Evolutionary conservation across 2,329 filamentous ascomycete species (phyloP).

Genomic region (Fusarium neocosmosporiellum): DNA sequence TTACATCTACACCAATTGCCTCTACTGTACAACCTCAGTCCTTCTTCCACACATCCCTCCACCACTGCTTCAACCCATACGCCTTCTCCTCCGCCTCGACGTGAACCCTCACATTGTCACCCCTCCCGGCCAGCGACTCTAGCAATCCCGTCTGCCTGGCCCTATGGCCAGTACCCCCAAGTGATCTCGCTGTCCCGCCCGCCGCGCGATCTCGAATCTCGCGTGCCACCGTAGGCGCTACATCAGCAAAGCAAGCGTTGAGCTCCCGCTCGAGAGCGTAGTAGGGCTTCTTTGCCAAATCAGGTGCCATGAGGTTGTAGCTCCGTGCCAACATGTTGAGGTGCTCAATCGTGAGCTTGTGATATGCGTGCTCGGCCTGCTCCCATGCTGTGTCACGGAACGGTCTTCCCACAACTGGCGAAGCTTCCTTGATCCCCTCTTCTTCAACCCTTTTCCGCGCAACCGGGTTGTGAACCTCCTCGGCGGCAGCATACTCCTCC

Average conservation of each 20-base stretch:
- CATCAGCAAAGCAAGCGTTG: conserved; percentile 82
- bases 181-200: conserved; percentile 50
- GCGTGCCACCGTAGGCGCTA: conserved; percentile 79
- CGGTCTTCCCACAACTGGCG: conserved; percentile 56
- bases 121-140: conserved; percentile 64
- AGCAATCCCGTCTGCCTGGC: conserved; percentile 63
- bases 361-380: conserved; percentile 76
- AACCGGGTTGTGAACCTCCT: conserved; percentile 72
- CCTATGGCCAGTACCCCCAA: conserved; percentile 44
- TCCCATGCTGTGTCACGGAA: conserved; percentile 87
- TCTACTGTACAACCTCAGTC: conserved; percentile 4
- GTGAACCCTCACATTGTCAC: conserved; percentile 66
- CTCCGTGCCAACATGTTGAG: conserved; percentile 85
- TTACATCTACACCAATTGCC: no score
- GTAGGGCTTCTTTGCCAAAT: conserved; percentile 93
- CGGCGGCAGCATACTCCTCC: conserved; percentile 79
- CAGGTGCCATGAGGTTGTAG: conserved; percentile 95
- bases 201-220: conserved; percentile 78
- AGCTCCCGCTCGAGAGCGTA: conserved; percentile 87
- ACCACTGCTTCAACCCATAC: conserved; percentile 91
- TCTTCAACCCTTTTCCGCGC: conserved; percentile 52
- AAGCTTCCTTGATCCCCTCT: conserved; percentile 47
- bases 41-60: conserved; percentile 78
- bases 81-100: conserved; percentile 79
- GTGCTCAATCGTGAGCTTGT: conserved; percentile 78